These are phyloP conservation scores for Tolypocladium album DNA, from an alignment of 2,329 filamentous ascomycete genomes.

Conservation along the genomic window DNA sequence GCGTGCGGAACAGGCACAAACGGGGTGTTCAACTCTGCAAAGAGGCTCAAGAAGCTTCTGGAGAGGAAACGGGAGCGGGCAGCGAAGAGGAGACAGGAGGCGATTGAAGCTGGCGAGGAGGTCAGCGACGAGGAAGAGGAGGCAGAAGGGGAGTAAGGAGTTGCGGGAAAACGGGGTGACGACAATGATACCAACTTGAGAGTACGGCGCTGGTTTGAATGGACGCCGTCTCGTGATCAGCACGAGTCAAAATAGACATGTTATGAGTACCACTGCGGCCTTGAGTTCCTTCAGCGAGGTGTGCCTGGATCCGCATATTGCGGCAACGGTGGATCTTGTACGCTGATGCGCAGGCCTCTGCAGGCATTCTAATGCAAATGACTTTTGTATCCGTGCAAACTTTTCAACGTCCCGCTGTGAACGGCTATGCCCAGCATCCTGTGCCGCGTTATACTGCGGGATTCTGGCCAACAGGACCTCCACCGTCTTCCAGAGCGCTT, in stretches of 20 bases:
- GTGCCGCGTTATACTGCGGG: too few relatives aligned
- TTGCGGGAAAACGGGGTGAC: background rate
- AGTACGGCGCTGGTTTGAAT: background rate
- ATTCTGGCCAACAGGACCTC: too few relatives aligned
- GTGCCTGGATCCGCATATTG: background rate
- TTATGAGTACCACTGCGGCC: background rate
- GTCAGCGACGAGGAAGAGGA: conserved; percentile 22
- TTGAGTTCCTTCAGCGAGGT: background rate
- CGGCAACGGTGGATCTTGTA: background rate
- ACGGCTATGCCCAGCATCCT: too few relatives aligned
- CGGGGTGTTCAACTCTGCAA: conserved; percentile 83
- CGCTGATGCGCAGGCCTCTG: background rate
- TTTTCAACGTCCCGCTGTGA: background rate
- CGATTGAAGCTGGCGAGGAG: conserved; percentile 39
- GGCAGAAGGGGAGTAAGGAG: too few relatives aligned
- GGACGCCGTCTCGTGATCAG: background rate
- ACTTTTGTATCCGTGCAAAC: too few relatives aligned
- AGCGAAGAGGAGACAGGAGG: conserved; percentile 44
- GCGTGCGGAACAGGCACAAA: conserved; percentile 77
- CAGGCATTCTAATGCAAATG: too few relatives aligned
- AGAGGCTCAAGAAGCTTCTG: conserved; percentile 69
- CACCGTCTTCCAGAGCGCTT: too few relatives aligned
- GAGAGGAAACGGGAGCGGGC: conserved; percentile 58
- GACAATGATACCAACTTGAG: background rate
- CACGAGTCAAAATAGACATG: background rate